Base-by-base conservation (phyloP, 345 rosid genomes). In the Gossypium longicalyx region DNA sequence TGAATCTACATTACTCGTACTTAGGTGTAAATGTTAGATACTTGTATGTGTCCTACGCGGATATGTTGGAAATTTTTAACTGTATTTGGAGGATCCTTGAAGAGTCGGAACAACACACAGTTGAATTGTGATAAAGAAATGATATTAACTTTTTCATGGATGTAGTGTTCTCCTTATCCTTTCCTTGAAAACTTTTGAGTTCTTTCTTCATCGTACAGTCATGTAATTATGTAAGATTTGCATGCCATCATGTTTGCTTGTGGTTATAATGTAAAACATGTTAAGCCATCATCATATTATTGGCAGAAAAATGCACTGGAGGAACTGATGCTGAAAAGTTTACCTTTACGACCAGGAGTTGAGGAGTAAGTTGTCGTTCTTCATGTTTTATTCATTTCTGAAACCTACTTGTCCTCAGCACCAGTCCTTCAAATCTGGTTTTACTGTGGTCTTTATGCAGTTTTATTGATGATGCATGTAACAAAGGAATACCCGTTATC, bases 301-400 rank as follows among this genome's bases (percentile, higher is more conserved):
- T 85, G 82, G 74, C 92, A 90, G 98, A 90, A 89, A 89, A 86
- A 66, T 80, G 97, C 95, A 9, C 57, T 88, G 86, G 84, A 87
- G 80, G 97, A 90, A 76, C 83, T 89, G 78, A 77, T 82, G 79
- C 81, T 94, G 7, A 76, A 87, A 84, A 82, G 81, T 81, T 73
- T 91, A 83, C 89, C 91, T 76, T 80, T 94, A 74, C 91, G 95
- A 76, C 92, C 98, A 79, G 98, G 97, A 76, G 83, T 85, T 63
- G 87, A 86, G 83, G 89, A 89, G 98, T 92, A 81, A 83, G 98
- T 82, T 77, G 57, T 11, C 45, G 2, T 51, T 12, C 20, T 70
- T 65, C 9, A 2, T 52, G 69, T 29, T 52, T 4, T 51, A 17
- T 27, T 29, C 9, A 52, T 70, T 17, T 52, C 27, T 69, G 47